Base-by-base conservation (phyloP, 106 monocot species). In the Cymbidium sinense region DNA sequence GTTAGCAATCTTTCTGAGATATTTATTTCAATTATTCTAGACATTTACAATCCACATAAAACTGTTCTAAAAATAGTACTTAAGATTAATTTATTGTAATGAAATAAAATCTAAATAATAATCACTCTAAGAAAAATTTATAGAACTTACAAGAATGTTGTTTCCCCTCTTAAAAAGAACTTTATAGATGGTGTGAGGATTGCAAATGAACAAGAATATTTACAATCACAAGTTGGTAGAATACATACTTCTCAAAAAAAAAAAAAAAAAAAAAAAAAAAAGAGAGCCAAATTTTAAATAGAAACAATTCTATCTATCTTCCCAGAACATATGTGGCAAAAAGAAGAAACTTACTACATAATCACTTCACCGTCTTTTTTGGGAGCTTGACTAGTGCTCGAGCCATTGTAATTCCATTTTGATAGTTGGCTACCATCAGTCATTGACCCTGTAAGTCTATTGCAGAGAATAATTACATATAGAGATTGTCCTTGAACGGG, bases 151-250 rank as follows among this genome's bases (percentile, higher is more conserved):
- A 78, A 95, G 95, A 73, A 96, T 93, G 75, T 91, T 93, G 86
- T 91, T 96, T 19, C 96, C 96, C 81, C 89, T 87, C 84, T 93
- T 88, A 87, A 96, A 96, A 18, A 93, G 96, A 64, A 93, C 96
- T 83, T 85, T 96, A 88, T 86, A 96, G 65, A 93, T 91, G 51
- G 96, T 91, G 62, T 96, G 96, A 69, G 96, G 96, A 65, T 93
- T 96, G 64, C 75, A 79, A 39, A 80, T 1, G 65, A 5, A 77
- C 28, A 78, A n/a, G 6, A 58, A 43, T 19, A 74, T 25, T n/a
- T 39, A 72, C 70, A 70, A 19, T 64, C 20, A 58, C n/a, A 36
- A 72, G 0, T 39, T 43, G 4, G 17, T 50, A 58, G 5, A 51
- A 17, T 8, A 51, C 5, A 51, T 51, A 51, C 37, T 4, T 39